These are phyloP conservation scores for Talaromyces pinophilus DNA, from an alignment of 2,329 filamentous ascomycete species.

Conservation along the genomic window DNA sequence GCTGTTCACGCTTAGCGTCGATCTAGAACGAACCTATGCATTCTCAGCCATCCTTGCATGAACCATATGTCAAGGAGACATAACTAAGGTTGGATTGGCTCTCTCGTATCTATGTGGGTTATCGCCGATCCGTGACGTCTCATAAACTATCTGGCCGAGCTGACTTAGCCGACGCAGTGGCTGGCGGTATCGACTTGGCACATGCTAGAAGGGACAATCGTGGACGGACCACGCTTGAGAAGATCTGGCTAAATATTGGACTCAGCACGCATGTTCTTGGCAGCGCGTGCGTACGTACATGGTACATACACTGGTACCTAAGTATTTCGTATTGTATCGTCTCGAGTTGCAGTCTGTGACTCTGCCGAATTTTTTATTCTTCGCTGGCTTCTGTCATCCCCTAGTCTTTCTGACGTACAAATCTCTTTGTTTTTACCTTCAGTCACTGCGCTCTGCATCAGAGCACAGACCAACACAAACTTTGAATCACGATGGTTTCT, in stretches of 20 bases:
- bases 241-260: not conserved
- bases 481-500: not conserved
- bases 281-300: not conserved
- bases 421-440: not conserved
- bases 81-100: not conserved
- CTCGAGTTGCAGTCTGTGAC: not conserved
- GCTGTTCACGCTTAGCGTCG: not conserved
- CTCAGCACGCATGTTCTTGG: not conserved
- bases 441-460: not conserved
- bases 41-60: not conserved
- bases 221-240: not conserved
- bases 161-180: not conserved
- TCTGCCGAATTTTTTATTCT: not conserved
- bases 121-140: slow-evolving; percentile 6
- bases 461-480: slow-evolving; percentile 10
- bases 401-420: not conserved
- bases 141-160: not conserved
- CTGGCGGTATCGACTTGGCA: slow-evolving; percentile 5
- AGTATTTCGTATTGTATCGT: not conserved
- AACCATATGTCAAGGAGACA: not conserved
- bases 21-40: slow-evolving; percentile 1
- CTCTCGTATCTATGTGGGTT: not conserved
- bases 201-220: not conserved
- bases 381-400: not conserved
- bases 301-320: not conserved